Evolutionary conservation across 2,329 filamentous ascomycete genomes (phyloP).

Genomic region (Chaetomium strumarium): DNA sequence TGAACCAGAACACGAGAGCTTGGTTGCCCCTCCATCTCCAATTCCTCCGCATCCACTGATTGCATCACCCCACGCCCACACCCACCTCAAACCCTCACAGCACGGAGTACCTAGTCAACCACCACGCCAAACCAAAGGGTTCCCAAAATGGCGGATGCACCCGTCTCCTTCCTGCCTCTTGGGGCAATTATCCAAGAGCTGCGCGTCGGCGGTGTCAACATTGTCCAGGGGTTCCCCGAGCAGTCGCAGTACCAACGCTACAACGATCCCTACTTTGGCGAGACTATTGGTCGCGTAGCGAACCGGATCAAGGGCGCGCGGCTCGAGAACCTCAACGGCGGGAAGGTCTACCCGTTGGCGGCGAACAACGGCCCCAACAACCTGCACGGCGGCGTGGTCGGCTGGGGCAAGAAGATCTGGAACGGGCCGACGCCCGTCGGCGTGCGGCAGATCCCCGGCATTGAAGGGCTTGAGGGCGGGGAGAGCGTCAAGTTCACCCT

Average conservation of each 20-base stretch:
- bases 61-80: conserved; percentile 1
- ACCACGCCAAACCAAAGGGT: neutral
- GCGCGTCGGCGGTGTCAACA: conserved; percentile 70
- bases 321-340: conserved; percentile 65
- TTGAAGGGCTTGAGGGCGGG: conserved; percentile 50
- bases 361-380: conserved; percentile 75
- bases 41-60: conserved; percentile 1
- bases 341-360: conserved; percentile 60
- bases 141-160: conserved; percentile 39
- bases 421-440: conserved; percentile 61
- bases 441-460: conserved; percentile 43
- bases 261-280: conserved; percentile 80
- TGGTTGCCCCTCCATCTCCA: conserved; percentile 2
- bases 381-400: conserved; percentile 64
- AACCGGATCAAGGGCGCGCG: conserved; percentile 73
- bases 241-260: conserved; percentile 68
- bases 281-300: conserved; percentile 80
- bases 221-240: conserved; percentile 79
- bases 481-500: conserved; percentile 62
- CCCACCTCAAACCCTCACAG: neutral
- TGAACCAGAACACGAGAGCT: neutral
- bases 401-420: conserved; percentile 79
- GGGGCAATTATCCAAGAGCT: conserved; percentile 80
- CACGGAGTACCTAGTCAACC: neutral
- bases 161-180: conserved; percentile 63